Conservation (phyloP, 805 yeast genomes). For the Candida corydali region DNA sequence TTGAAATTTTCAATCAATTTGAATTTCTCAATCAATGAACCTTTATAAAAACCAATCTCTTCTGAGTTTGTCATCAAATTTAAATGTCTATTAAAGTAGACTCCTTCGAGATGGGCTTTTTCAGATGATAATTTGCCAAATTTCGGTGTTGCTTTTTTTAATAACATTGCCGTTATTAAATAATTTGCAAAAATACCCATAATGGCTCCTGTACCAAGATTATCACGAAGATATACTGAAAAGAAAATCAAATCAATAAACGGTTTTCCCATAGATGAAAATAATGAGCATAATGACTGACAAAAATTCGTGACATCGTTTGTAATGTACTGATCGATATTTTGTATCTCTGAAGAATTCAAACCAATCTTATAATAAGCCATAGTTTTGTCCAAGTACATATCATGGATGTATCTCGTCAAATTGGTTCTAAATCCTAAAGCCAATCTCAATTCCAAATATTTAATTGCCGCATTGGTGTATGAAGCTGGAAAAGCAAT, state of each 20-base stretch:
- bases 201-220: conserved; percentile 83
- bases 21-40: conserved; percentile 70
- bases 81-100: conserved; percentile 80
- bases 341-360: conserved; percentile 49
- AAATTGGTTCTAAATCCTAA: conserved; percentile 81
- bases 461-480: conserved; percentile 86
- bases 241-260: conserved; percentile 81
- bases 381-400: conserved; percentile 75
- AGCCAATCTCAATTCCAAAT: conserved; percentile 69
- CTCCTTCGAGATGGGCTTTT: conserved; percentile 80
- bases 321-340: conserved; percentile 83
- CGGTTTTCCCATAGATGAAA: conserved; percentile 90
- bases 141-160: conserved; percentile 75
- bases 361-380: conserved; percentile 79
- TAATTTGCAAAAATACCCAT: conserved; percentile 79
- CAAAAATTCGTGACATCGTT: conserved; percentile 80
- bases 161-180: conserved; percentile 68
- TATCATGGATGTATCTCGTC: conserved; percentile 83
- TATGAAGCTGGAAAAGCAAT: conserved; percentile 92
- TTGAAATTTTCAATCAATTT: conserved; percentile 60
- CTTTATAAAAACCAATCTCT: conserved; percentile 92
- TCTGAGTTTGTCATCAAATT: conserved; percentile 85
- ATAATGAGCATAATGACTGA: conserved; percentile 75
- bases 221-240: conserved; percentile 76
- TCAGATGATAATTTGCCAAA: conserved; percentile 73